Base-by-base conservation (phyloP, 306 rosid genomes). In the Vicia faba region DNA sequence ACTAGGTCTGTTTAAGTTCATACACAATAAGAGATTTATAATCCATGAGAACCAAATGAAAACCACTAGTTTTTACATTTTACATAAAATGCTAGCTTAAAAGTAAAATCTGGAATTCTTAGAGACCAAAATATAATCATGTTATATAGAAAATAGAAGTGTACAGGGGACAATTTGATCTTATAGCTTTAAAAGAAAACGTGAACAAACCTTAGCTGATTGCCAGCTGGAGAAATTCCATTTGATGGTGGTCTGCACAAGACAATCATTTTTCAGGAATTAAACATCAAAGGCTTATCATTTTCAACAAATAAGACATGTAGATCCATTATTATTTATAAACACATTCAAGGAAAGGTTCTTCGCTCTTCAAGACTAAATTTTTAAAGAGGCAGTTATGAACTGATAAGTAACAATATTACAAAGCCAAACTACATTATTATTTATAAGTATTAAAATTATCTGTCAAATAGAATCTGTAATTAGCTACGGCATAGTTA, bases 171-270 rank as follows among this genome's bases (percentile, higher is more conserved):
- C 13, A 46, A 60, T 20, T 46, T 55, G 56, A 53, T 73, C 48
- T 56, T 48, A 39, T 19, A 31, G 8, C 43, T 14, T 28, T 25
- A 23, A 59, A 63, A 69, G 75, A 55, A 40, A 60, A 66, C 53
- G 26, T 12, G 35, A 61, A 73, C 81, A 65, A 70, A 92, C 98
- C 98, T 89, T 59, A 92, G 79, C 72, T 92, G 96, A 81, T 79
- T 88, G 72, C 96, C 83, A 60, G 18, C 88, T 75, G 87, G 92
- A 76, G 87, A 92, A 76, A 59, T 82, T 77, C 87, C 98, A 71
- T 74, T 84, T 50, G 91, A 79, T 3, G 79, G 83, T 59, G 76
- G 71, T 75, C 98, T 89, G 88, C 61, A 66, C 15, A 64, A 36
- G n/a, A 75, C 36, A 72, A 64, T 74, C 59, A 65, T 28, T 35